Base-by-base conservation (phyloP, 371 early-diverging fungal genomes). In the Funneliformis caledonium region DNA sequence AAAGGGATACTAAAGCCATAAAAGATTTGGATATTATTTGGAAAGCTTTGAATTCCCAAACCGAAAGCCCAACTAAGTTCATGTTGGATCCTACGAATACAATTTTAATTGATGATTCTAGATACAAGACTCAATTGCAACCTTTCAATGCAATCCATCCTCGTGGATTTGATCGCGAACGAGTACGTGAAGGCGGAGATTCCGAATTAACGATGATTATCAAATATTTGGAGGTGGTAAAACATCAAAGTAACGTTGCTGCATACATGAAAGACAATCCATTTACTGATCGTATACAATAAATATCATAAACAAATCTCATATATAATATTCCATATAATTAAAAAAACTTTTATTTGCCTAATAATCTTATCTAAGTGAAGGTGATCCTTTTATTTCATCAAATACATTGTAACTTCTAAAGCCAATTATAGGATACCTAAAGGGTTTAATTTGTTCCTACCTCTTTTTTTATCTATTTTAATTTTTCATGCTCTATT, bases 31-130 rank as follows among this genome's bases (percentile, higher is more conserved):
- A 87, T 11, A 81, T 83, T 19, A 85, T 92, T 2, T 92, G 92
- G 89, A 77, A 83, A 1, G 82, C 81, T 9, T 65, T 77, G 2
- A 77, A 77, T 77, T 50, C 77, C 2, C 47, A 82, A 33, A 83
- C 75, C 19, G 68, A 2, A 19, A 68, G 43, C 19, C 9, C 26
- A 8, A 62, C 56, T 73, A 6, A 82, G 83, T 16, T 79, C 85
- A 37, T 93, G 85, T 52, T 52, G 80, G 86, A 90, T 81, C 86
- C 88, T 26, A 89, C 90, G 7, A 94, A 93, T 80, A 94, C 91
- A 0, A 83, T 94, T 2, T 72, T 94, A 33, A 80, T 94, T 16
- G 94, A 94, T 67, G 94, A 94, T 84, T 92, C 93, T 10, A 84
- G 84, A 9, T 82, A 82, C 69, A 94, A 94, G 83, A 84, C 90